phyloP scores from a whole-genome alignment of 1,284 basidiomycete genomes.

The Coniferiporia sulphurascens region DNA sequence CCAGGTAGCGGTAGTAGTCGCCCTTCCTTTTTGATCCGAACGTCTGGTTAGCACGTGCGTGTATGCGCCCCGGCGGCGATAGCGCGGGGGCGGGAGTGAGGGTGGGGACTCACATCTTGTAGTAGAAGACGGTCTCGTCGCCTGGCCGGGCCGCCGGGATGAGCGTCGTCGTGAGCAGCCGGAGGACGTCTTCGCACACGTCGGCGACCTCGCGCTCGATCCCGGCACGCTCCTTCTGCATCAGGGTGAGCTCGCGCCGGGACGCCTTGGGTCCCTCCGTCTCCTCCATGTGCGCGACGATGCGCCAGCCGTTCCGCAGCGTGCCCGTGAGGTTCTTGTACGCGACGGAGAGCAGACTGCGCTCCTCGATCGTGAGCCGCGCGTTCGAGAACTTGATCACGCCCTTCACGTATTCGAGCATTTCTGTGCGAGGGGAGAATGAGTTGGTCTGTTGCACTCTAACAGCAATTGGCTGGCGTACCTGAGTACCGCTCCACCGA shows the following conservation, averaged over 20 bases:
- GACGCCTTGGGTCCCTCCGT: constrained; percentile 33
- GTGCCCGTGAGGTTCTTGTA: constrained; percentile 65
- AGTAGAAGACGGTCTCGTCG: constrained; percentile 66
- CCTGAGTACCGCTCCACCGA: constrained; percentile 65
- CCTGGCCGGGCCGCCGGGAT: constrained; percentile 51
- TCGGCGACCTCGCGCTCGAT: constrained; percentile 54
- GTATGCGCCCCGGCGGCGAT: too few species aligned
- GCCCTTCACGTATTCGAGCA: constrained; percentile 52
- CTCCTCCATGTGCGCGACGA: constrained; percentile 52
- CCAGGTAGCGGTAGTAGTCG: constrained; percentile 66
- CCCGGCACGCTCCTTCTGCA: constrained; percentile 45
- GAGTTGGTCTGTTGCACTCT: not conserved
- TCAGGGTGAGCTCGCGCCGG: constrained; percentile 41
- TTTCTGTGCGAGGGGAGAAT: constrained; percentile 35
- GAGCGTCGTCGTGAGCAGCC: constrained; percentile 47
- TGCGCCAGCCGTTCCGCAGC: constrained; percentile 59
- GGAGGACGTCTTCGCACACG: constrained; percentile 55
- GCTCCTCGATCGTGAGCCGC: constrained; percentile 55
- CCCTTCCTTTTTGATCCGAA: constrained; percentile 45
- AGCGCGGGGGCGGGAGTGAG: too few species aligned
- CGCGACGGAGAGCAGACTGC: constrained; percentile 63
- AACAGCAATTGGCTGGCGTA: constrained; percentile 25
- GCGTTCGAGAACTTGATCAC: constrained; percentile 45
- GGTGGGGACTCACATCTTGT: constrained; percentile 49
- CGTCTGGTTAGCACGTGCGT: too few species aligned